These are phyloP conservation scores for Aspergillus uvarum DNA, from an alignment of 2,329 filamentous ascomycete genomes.

Conservation along the genomic window DNA sequence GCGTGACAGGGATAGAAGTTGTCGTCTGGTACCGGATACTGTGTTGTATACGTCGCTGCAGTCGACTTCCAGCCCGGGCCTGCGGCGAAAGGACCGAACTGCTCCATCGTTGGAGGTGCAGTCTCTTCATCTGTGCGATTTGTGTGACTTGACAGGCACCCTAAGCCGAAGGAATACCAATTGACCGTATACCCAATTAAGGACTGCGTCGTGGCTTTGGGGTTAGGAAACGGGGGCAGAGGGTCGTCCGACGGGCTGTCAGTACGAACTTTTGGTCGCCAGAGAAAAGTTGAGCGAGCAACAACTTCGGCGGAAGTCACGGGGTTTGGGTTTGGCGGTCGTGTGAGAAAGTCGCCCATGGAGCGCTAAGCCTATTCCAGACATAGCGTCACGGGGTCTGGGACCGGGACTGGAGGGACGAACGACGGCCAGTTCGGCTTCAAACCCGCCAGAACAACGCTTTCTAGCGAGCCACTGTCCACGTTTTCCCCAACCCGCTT, in stretches of 20 bases:
- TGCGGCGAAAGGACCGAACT: conserved; percentile 50
- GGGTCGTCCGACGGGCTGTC: conserved; percentile 9
- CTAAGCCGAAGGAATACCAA: neutral
- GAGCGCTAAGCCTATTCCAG: conserved; percentile 30
- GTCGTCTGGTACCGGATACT: conserved; percentile 45
- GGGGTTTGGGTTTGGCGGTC: conserved; percentile 32
- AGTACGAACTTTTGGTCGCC: conserved; percentile 25
- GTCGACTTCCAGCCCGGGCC: conserved; percentile 42
- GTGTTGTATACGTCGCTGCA: conserved; percentile 38
- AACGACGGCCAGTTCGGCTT: conserved; percentile 34
- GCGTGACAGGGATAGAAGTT: conserved; percentile 28
- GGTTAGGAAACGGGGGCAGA: conserved; percentile 8
- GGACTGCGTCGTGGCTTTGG: conserved; percentile 15
- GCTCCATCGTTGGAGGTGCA: conserved; percentile 54
- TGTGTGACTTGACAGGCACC: conserved; percentile 4
- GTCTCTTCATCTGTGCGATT: conserved; percentile 49
- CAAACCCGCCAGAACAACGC: conserved; percentile 26
- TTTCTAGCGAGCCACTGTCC: conserved; percentile 23
- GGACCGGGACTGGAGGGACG: conserved; percentile 23
- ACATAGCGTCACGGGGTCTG: conserved; percentile 28
- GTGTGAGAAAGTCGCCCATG: conserved; percentile 26
- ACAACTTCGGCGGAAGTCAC: conserved; percentile 35
- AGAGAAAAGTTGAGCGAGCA: conserved; percentile 38
- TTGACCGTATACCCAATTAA: neutral
- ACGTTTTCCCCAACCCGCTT: conserved; percentile 19